Base-by-base conservation (phyloP, 805 yeast species). In the Starmerella davenportii region DNA sequence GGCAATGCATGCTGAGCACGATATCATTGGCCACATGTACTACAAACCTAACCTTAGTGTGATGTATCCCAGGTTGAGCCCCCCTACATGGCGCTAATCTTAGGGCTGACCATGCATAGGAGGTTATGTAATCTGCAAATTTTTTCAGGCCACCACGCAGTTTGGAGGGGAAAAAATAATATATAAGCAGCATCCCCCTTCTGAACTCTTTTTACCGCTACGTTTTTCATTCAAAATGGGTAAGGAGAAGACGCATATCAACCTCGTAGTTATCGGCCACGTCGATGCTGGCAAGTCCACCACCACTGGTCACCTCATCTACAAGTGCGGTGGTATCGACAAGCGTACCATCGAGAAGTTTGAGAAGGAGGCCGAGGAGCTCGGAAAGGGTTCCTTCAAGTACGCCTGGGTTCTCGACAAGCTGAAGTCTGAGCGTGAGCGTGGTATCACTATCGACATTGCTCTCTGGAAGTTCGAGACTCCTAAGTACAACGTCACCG, bases 251-350 rank as follows among this genome's bases (percentile, higher is more conserved):
- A 62, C 73, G 70, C 96, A 87, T 80, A 80, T 87, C 74, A 87
- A 87, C 94, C 93, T 87, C 72, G 98, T 90, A 69, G 96, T 90
- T 66, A 87, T 87, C 69, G 98, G 96, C 71, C 96, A 87, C 93
- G 96, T 90, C 95, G 96, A 87, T 72, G 85, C 95, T 61, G 87
- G 87, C 72, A 79, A 80, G 74, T 87, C 95, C 52, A 85, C 96
- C 64, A 87, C 95, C 70, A 85, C 96, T 66, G 95, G 95, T 70
- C 95, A 85, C 78, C 79, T 85, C 71, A 84, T 85, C 65, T 85
- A 66, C 93, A 84, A 84, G 87, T 85, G 95, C 74, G 95, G 95
- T 79, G 95, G 62, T 58, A 81, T 81, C 60, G 95, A 84, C 73
- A 84, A 82, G 81, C 79, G 95, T 76, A 84, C 94, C 66, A 82